Evolutionary conservation across 208 protist genomes (phyloP).

Genomic region (Leishmania amazonensis): DNA sequence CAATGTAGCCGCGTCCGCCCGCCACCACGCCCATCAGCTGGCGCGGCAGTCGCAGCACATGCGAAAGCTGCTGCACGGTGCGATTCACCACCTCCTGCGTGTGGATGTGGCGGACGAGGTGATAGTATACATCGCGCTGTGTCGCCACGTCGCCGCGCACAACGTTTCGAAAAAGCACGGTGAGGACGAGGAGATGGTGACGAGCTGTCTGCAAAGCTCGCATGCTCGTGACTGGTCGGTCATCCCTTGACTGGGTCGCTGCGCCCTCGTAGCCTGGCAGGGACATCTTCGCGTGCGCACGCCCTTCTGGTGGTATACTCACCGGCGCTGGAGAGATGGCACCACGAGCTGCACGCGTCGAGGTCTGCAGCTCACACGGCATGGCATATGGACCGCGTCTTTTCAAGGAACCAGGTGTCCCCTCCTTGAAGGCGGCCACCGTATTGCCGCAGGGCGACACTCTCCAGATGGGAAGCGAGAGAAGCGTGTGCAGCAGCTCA

Average conservation of each 20-base stretch:
- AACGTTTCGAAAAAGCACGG: conserved; percentile 50
- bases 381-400: background rate
- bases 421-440: background rate
- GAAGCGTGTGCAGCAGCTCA: conserved; percentile 22
- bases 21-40: conserved; percentile 69
- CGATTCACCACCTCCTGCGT: conserved; percentile 58
- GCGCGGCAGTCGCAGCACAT: conserved; percentile 53
- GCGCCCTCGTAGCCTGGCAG: background rate
- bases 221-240: background rate
- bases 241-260: background rate
- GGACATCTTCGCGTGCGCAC: background rate
- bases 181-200: conserved; percentile 53
- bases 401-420: background rate
- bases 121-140: conserved; percentile 88
- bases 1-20: conserved; percentile 69
- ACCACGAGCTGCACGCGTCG: background rate
- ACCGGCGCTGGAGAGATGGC: background rate
- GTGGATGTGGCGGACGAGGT: conserved; percentile 56
- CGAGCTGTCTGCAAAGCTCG: conserved; percentile 8
- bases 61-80: conserved; percentile 46
- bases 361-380: background rate
- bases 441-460: background rate
- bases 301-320: background rate
- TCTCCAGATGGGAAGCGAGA: background rate
- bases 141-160: conserved; percentile 46